Evolutionary conservation across 768 basidiomycete species (phyloP).

Genomic region (Mycena haematopus): DNA sequence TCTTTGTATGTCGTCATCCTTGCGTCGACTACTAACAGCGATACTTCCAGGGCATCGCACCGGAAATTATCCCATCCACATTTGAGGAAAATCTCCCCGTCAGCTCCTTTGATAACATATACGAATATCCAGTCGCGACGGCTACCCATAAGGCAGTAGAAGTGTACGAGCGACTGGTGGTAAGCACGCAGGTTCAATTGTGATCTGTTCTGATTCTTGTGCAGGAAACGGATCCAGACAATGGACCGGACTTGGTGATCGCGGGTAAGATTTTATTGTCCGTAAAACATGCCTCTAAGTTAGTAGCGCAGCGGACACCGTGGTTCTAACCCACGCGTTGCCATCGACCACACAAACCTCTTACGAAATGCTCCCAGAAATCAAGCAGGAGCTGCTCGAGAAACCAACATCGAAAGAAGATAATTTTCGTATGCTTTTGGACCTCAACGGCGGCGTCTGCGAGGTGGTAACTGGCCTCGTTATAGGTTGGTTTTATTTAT

Average conservation of each 20-base stretch:
- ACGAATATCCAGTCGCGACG: conserved; percentile 79
- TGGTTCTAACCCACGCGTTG: conserved; percentile 83
- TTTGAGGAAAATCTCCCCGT: conserved; percentile 83
- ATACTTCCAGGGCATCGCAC: conserved; percentile 49
- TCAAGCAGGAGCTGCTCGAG: conserved; percentile 81
- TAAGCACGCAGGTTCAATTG: conserved; percentile 38
- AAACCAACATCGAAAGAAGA: conserved; percentile 84
- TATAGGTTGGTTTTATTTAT: conserved; percentile 58
- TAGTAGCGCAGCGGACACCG: conserved; percentile 81
- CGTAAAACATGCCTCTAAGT: background rate
- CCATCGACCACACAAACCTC: conserved; percentile 63
- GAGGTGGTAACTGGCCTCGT: conserved; percentile 93
- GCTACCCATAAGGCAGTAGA: conserved; percentile 83
- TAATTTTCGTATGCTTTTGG: conserved; percentile 85
- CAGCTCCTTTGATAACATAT: conserved; percentile 69
- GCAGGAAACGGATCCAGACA: conserved; percentile 62
- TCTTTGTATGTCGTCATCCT: conserved; percentile 61
- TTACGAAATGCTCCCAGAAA: conserved; percentile 57
- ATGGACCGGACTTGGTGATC: conserved; percentile 82
- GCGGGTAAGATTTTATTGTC: conserved; percentile 52
- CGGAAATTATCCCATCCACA: conserved; percentile 75
- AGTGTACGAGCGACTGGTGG: conserved; percentile 85
- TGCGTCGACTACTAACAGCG: background rate
- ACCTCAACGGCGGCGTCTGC: conserved; percentile 85
- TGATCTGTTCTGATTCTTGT: conserved; percentile 14